A percentile compares a stretch with the other conserved stretches of the same genome.
These are phyloP conservation scores for Alternaria atra DNA, from an alignment of 2,329 filamentous ascomycete genomes.

Conservation along the genomic window DNA sequence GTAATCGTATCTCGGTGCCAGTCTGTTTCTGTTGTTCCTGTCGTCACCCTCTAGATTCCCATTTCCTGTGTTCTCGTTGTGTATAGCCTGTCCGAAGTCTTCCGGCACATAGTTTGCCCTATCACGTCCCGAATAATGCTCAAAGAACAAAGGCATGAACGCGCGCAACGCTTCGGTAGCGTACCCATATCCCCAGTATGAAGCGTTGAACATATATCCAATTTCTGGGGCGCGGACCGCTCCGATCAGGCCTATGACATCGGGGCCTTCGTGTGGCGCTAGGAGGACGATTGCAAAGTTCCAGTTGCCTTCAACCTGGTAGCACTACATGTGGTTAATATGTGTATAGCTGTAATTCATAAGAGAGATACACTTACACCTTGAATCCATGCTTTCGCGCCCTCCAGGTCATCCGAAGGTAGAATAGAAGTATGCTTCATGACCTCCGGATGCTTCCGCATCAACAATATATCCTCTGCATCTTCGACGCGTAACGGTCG, in stretches of 20 bases:
- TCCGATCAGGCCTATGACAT: conserved; percentile 55
- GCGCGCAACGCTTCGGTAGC: conserved; percentile 56
- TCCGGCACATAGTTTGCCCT: neutral
- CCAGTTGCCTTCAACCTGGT: conserved; percentile 56
- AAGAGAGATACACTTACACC: conserved; percentile 18
- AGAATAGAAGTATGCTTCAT: conserved; percentile 68
- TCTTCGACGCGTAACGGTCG: conserved; percentile 63
- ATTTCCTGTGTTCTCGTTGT: neutral
- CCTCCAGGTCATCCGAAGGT: conserved; percentile 59
- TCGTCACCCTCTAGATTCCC: neutral
- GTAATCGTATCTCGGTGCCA: conserved; percentile 28
- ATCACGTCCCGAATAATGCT: conserved; percentile 35
- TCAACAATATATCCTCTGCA: conserved; percentile 58
- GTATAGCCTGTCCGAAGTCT: neutral
- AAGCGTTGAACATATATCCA: conserved; percentile 55
- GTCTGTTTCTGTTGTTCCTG: neutral
- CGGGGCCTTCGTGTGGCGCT: conserved; percentile 21
- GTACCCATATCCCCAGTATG: conserved; percentile 54
- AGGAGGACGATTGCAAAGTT: conserved; percentile 62
- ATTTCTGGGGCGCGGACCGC: conserved; percentile 53
- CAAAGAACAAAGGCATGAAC: conserved; percentile 54
- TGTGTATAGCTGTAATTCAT: too few species aligned
- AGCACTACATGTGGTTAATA: conserved; percentile 26
- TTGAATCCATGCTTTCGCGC: conserved; percentile 50
- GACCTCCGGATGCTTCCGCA: conserved; percentile 68